Percentiles rank a stretch among this genome's conserved stretches.
Evolutionary conservation across 306 rosid genomes (phyloP).

Genomic region (Vachellia pachyceras): DNA sequence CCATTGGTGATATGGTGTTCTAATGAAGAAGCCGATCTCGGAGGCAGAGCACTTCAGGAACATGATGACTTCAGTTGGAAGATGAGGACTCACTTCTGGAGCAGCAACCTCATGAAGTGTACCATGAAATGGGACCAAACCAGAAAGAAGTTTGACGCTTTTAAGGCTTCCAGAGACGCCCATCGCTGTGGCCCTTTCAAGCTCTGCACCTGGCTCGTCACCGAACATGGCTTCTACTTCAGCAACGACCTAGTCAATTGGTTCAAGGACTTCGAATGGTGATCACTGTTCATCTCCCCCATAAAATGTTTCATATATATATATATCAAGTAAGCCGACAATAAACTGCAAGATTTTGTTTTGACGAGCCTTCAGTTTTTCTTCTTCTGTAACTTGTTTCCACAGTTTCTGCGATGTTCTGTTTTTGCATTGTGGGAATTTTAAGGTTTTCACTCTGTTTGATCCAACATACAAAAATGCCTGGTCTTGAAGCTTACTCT

Average conservation of each 20-base stretch:
- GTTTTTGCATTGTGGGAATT: neutral
- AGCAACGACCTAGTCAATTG: slow-evolving; percentile 80
- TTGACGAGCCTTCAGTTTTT: neutral
- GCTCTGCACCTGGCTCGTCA: slow-evolving; percentile 75
- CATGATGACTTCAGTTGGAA: slow-evolving; percentile 84
- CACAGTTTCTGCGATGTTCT: neutral
- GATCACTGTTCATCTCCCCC: neutral
- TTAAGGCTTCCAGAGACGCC: slow-evolving; percentile 69
- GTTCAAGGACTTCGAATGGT: slow-evolving; percentile 80
- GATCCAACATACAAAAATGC: neutral
- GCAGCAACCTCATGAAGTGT: slow-evolving; percentile 56
- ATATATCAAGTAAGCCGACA: too few relatives aligned
- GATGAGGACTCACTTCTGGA: slow-evolving; percentile 58
- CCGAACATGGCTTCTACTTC: slow-evolving; percentile 77
- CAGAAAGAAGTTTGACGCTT: slow-evolving; percentile 74
- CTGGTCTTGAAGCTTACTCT: neutral
- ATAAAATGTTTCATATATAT: neutral
- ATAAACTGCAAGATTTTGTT: neutral
- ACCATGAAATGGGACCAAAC: slow-evolving; percentile 79
- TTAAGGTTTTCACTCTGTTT: neutral
- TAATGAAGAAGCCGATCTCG: slow-evolving; percentile 62
- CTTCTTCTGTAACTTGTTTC: neutral
- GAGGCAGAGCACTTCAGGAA: slow-evolving; percentile 87
- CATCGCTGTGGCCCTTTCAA: slow-evolving; percentile 57
- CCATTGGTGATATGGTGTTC: slow-evolving; percentile 89